Percentiles rank a stretch among this genome's conserved stretches.
These are phyloP conservation scores for Flagelloscypha sp. DNA, from an alignment of 768 basidiomycete species.

Conservation along the genomic window DNA sequence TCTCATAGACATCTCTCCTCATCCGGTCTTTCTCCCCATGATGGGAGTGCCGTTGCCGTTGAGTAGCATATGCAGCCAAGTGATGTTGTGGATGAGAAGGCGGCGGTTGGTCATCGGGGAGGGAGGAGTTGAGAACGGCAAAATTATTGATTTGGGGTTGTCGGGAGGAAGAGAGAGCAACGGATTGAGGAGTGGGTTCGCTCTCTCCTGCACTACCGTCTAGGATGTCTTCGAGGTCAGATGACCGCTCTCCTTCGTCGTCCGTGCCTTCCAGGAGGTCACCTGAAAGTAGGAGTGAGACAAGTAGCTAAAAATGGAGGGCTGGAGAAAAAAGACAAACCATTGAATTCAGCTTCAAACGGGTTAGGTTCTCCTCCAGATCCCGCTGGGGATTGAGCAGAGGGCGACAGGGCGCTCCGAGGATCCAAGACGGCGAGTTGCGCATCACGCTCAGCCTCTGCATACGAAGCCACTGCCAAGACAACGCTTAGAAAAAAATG, in stretches of 20 bases:
- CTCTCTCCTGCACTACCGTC: conserved; percentile 34
- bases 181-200: conserved; percentile 19
- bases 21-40: too few species aligned
- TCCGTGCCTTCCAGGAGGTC: conserved; percentile 26
- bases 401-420: conserved; percentile 60
- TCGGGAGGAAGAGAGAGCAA: conserved; percentile 25
- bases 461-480: conserved; percentile 65
- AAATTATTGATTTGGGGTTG: conserved; percentile 53
- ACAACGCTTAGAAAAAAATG: conserved; percentile 13
- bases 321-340: too few species aligned
- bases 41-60: conserved; percentile 33
- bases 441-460: conserved; percentile 82
- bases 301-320: too few species aligned
- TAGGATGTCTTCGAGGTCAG: conserved; percentile 49
- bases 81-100: conserved; percentile 51
- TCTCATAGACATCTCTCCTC: too few species aligned
- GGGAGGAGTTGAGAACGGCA: conserved; percentile 83
- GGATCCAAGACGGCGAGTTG: conserved; percentile 75
- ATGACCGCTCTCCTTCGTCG: conserved; percentile 32
- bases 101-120: conserved; percentile 54
- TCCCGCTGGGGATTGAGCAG: conserved; percentile 58
- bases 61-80: conserved; percentile 58
- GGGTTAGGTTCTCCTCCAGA: conserved; percentile 69
- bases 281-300: too few species aligned
- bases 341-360: conserved; percentile 67